Conservation (phyloP, 108 stramenopile species). For the Cyclotella atomus region DNA sequence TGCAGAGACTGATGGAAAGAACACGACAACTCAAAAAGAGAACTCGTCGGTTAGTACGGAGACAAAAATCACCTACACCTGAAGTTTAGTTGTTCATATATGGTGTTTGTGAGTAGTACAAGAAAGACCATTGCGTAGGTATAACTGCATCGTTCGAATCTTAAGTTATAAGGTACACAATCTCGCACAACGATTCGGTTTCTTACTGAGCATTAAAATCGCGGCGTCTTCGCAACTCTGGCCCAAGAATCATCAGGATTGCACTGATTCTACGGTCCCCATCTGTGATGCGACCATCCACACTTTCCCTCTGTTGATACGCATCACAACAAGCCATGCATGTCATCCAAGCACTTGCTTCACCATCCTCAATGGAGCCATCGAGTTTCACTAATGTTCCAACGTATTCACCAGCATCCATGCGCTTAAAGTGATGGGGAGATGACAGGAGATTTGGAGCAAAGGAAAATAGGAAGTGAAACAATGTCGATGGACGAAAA, state of each 20-base stretch:
- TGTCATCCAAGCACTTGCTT: constrained; percentile 88
- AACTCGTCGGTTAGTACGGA: constrained; percentile 19
- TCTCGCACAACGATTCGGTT: no score
- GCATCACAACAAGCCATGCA: constrained; percentile 87
- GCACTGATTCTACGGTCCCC: constrained; percentile 76
- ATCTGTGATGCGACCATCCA: constrained; percentile 45
- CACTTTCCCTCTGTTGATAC: constrained; percentile 83
- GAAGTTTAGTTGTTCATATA: background rate
- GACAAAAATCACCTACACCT: background rate
- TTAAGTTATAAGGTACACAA: no score
- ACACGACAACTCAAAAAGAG: constrained; percentile 41
- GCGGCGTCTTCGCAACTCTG: no score
- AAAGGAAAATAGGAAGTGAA: constrained; percentile 85
- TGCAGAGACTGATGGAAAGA: constrained; percentile 39
- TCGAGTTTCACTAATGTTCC: constrained; percentile 65
- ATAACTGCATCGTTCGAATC: no score
- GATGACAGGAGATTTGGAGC: constrained; percentile 79
- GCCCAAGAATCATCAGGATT: constrained; percentile 80
- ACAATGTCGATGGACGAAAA: constrained; percentile 82
- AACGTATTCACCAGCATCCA: constrained; percentile 82
- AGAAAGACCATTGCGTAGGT: no score
- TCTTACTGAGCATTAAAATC: no score
- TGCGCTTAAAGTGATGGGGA: constrained; percentile 83
- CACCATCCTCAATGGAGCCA: constrained; percentile 84
- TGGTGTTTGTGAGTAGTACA: background rate